Evolutionary conservation across 129 eudicot genomes (phyloP).

Genomic region (Erigeron canadensis): DNA sequence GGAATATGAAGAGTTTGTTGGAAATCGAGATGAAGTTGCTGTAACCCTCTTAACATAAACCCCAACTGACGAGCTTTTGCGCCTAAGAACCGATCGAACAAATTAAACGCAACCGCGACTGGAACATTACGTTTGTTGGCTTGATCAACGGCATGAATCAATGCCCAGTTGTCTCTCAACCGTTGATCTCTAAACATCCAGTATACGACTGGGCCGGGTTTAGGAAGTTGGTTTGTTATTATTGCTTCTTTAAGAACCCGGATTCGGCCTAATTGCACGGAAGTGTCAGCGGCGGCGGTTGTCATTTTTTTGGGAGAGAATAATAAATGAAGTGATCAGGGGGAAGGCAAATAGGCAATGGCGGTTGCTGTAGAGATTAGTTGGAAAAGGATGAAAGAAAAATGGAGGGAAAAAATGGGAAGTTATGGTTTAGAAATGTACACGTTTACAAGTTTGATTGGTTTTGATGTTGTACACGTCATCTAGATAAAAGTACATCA

Average conservation of each 20-base stretch:
- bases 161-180: slow-evolving; percentile 91
- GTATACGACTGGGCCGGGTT: slow-evolving; percentile 75
- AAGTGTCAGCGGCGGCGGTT: slow-evolving; percentile 27
- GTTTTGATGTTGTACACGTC: slow-evolving; percentile 24
- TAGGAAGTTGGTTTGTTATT: not conserved
- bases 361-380: slow-evolving; percentile 20
- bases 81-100: slow-evolving; percentile 79
- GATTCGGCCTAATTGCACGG: slow-evolving; percentile 72
- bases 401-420: slow-evolving; percentile 54
- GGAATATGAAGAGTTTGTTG: slow-evolving; percentile 52
- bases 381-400: slow-evolving; percentile 13
- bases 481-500: not conserved
- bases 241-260: slow-evolving; percentile 57
- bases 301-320: not conserved
- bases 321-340: not conserved
- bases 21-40: slow-evolving; percentile 42
- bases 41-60: slow-evolving; percentile 87
- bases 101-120: slow-evolving; percentile 77
- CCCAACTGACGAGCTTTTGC: slow-evolving; percentile 94
- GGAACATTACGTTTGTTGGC: slow-evolving; percentile 75
- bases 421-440: slow-evolving; percentile 46
- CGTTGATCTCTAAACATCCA: slow-evolving; percentile 99
- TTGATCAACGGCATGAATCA: slow-evolving; percentile 85
- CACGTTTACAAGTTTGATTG: slow-evolving; percentile 44
- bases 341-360: not conserved